Conservation (phyloP, 192 early-diverging fungal species). For the Gigaspora rosea region DNA sequence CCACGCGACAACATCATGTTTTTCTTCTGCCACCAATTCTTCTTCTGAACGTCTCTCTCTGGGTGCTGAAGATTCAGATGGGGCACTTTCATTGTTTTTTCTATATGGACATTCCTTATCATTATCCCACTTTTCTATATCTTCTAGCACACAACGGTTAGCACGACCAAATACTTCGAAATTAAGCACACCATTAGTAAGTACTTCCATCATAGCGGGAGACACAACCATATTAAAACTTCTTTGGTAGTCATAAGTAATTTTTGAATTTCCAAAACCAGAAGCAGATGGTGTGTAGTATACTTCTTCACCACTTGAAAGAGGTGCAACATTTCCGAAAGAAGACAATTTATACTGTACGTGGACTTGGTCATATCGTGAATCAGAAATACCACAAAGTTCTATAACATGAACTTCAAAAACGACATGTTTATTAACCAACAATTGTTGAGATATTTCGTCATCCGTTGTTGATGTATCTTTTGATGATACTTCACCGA, state of each 20-base stretch:
- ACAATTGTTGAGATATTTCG: slow-evolving; percentile 33
- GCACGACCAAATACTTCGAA: slow-evolving; percentile 60
- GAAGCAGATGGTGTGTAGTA: slow-evolving; percentile 61
- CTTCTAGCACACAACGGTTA: slow-evolving; percentile 36
- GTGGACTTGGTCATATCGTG: slow-evolving; percentile 68
- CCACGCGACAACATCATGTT: slow-evolving; percentile 68
- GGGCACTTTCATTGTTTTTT: slow-evolving; percentile 45
- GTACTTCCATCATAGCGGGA: slow-evolving; percentile 42
- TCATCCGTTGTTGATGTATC: slow-evolving; percentile 21
- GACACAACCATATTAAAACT: slow-evolving; percentile 49
- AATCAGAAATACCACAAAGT: slow-evolving; percentile 59
- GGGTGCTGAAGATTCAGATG: slow-evolving; percentile 9
- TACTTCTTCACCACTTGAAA: slow-evolving; percentile 48
- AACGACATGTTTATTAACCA: slow-evolving; percentile 51
- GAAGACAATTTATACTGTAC: slow-evolving; percentile 69
- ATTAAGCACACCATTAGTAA: slow-evolving; percentile 40
- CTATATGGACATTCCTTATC: slow-evolving; percentile 42
- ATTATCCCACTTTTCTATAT: slow-evolving; percentile 57
- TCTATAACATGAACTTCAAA: slow-evolving; percentile 68
- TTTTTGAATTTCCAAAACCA: slow-evolving; percentile 52
- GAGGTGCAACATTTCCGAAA: slow-evolving; percentile 51
- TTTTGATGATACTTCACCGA: slow-evolving; percentile 28
- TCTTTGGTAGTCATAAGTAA: slow-evolving; percentile 56
- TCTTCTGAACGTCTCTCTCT: slow-evolving; percentile 55
- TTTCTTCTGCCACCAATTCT: slow-evolving; percentile 62